Conservation (phyloP, 257 asterid genomes). For the Solanum chilense region DNA sequence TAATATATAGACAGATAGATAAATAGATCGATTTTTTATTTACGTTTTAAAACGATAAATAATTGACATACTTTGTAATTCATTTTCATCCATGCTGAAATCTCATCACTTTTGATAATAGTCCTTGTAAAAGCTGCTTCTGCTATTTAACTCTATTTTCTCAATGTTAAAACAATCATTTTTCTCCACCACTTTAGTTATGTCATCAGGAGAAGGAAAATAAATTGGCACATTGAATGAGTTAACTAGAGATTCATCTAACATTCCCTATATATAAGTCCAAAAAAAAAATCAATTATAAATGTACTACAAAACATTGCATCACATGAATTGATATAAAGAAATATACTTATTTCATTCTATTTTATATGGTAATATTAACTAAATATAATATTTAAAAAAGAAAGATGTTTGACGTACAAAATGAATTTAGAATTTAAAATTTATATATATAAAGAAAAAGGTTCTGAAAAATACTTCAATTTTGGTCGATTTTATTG, state of each 20-base stretch:
- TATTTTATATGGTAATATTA: too few species aligned
- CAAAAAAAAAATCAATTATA: background rate
- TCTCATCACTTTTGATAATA: background rate
- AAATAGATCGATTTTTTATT: background rate
- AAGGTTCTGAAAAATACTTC: too few species aligned
- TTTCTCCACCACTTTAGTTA: constrained; percentile 17
- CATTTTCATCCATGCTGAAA: background rate
- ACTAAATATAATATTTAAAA: too few species aligned
- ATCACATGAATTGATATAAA: background rate
- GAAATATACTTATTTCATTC: too few species aligned
- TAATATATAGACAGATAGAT: too few species aligned
- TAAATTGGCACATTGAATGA: constrained; percentile 41
- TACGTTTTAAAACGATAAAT: constrained; percentile 15
- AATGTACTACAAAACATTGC: too few species aligned
- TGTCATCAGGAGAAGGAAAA: constrained; percentile 23
- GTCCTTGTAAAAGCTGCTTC: constrained; percentile 5
- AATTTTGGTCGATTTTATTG: too few species aligned
- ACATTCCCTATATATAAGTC: constrained; percentile 16
- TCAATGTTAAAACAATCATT: constrained; percentile 23
- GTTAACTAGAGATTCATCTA: constrained; percentile 22
- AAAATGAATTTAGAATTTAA: too few species aligned
- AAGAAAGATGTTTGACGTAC: too few species aligned
- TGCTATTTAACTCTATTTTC: constrained; percentile 8
- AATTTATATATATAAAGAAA: too few species aligned
- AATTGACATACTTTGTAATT: background rate